Percentiles rank a stretch among this genome's conserved stretches.
Evolutionary conservation across 2,329 filamentous ascomycete genomes (phyloP).

Genomic region (Epichloe hybrida): DNA sequence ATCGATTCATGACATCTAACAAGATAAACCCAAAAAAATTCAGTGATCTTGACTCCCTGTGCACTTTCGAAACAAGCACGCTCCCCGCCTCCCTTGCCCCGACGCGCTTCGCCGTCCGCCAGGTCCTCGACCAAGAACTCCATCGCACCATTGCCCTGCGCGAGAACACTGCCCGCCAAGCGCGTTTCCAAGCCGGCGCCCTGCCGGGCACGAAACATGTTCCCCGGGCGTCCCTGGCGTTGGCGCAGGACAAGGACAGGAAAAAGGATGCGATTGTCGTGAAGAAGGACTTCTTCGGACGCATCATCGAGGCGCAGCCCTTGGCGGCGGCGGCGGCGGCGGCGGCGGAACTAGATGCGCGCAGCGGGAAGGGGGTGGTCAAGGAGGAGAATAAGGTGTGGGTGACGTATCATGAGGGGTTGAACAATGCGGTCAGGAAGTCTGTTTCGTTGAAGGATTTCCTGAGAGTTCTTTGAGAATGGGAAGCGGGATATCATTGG

Average conservation of each 20-base stretch:
- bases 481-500: not conserved
- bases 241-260: conserved; percentile 12
- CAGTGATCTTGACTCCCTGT: conserved; percentile 62
- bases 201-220: conserved; percentile 9
- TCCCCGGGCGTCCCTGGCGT: conserved; percentile 2
- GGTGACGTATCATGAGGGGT: conserved; percentile 82
- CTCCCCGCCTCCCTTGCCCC: conserved; percentile 48
- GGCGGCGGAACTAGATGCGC: conserved; percentile 28
- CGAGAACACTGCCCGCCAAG: conserved; percentile 52
- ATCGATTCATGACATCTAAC: not conserved
- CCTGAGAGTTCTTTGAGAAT: conserved; percentile 45
- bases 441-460: conserved; percentile 72
- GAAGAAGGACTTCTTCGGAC: conserved; percentile 78
- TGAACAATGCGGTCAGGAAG: conserved; percentile 85
- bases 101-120: conserved; percentile 81
- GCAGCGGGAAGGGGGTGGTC: conserved; percentile 19
- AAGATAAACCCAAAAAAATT: no score
- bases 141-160: conserved; percentile 56
- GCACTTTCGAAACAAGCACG: conserved; percentile 57
- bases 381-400: conserved; percentile 53
- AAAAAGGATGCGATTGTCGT: conserved; percentile 30
- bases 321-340: conserved; percentile 25
- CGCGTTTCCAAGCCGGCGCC: conserved; percentile 45
- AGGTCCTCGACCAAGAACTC: conserved; percentile 86
- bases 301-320: conserved; percentile 40